These are phyloP conservation scores for Botrytis byssoidea DNA, from an alignment of 2,329 filamentous ascomycete genomes.

Conservation along the genomic window DNA sequence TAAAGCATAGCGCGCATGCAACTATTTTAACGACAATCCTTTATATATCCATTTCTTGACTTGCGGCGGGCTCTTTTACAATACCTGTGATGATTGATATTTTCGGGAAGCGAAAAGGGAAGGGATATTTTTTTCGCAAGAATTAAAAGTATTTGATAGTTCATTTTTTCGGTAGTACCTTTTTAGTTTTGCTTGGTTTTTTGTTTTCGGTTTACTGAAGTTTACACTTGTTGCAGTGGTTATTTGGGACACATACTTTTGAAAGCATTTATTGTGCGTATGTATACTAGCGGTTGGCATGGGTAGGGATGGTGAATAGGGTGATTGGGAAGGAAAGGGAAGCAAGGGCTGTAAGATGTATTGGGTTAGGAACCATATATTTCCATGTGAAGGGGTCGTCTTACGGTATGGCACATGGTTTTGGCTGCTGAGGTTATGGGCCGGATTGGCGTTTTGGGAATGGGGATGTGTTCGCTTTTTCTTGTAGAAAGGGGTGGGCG, in stretches of 20 bases:
- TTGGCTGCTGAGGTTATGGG: neutral
- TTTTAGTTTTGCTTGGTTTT: neutral
- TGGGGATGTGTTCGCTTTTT: neutral
- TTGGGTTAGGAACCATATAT: constrained; percentile 3
- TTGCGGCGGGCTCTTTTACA: constrained; percentile 1
- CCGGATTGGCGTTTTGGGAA: constrained; percentile 11
- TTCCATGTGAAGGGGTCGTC: constrained; percentile 6
- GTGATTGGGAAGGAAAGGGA: neutral
- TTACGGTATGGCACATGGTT: constrained; percentile 2
- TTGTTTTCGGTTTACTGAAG: neutral
- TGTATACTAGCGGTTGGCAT: constrained; percentile 15
- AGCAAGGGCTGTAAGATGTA: neutral
- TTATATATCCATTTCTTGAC: constrained; percentile 22
- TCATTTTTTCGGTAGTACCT: neutral
- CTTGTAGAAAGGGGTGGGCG: neutral
- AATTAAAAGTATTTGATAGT: constrained; percentile 13
- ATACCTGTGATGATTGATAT: constrained; percentile 13
- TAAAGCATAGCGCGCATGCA: constrained; percentile 13
- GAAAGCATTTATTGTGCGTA: constrained; percentile 4
- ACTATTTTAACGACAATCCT: constrained; percentile 9
- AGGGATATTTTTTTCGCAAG: constrained; percentile 6
- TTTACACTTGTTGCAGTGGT: constrained; percentile 8
- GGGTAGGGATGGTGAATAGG: neutral
- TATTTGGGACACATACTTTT: constrained; percentile 12
- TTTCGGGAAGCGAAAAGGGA: constrained; percentile 2